A percentile compares a stretch with the other conserved stretches of the same genome.
Conservation (phyloP, 352 stramenopile genomes). For the Globisporangium megalacanthum region DNA sequence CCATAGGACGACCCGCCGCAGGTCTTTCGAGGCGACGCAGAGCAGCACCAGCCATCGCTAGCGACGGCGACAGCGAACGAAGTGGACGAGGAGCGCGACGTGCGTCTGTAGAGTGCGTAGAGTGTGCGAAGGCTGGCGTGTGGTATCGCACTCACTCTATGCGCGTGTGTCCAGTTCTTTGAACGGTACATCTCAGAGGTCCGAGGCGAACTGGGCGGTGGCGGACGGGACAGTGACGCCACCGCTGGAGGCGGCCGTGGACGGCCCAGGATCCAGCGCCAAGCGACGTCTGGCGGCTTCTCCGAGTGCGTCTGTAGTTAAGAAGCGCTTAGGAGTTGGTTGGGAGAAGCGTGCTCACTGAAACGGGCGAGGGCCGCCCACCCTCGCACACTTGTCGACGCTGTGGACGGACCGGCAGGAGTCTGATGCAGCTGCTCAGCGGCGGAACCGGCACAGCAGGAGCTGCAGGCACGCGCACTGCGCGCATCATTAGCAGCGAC, state of each 20-base stretch:
- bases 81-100: conserved; percentile 11
- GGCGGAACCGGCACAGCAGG: conserved; percentile 18
- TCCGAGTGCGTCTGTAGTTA: conserved; percentile 7
- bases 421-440: conserved; percentile 46
- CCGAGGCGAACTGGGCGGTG: conserved; percentile 26
- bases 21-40: conserved; percentile 23
- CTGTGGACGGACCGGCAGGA: conserved; percentile 8
- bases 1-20: conserved; percentile 60
- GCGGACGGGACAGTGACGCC: conserved; percentile 12
- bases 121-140: neutral
- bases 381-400: neutral
- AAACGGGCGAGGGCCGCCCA: too few relatives aligned
- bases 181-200: conserved; percentile 21
- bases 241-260: conserved; percentile 8
- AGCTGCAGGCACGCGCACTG: conserved; percentile 15
- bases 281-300: conserved; percentile 8
- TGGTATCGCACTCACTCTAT: neutral
- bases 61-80: neutral
- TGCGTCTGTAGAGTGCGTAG: conserved; percentile 1
- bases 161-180: conserved; percentile 11
- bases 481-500: conserved; percentile 55
- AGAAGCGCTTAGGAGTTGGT: neutral
- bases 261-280: conserved; percentile 2
- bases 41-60: conserved; percentile 5
- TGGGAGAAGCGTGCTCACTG: neutral